Conservation (phyloP, 495 filamentous ascomycete genomes). For the Penicillium dipodomyicola region DNA sequence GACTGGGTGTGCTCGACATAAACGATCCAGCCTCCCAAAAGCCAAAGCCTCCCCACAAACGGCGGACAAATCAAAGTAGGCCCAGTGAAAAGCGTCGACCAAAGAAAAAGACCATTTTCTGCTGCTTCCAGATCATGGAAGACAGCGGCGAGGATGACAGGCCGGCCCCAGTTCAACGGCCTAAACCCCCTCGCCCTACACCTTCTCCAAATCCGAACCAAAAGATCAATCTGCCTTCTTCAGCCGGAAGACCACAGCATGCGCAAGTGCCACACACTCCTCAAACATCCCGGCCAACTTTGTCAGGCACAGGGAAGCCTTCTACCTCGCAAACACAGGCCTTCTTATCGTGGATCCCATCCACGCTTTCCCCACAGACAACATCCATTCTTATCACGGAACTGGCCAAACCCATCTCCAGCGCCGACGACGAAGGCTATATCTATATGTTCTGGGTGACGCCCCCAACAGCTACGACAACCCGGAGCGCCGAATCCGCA, state of each 20-base stretch:
- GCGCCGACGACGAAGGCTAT: conserved; percentile 79
- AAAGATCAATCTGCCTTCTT: not conserved
- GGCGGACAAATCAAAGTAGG: conserved; percentile 13
- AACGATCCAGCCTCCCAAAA: conserved; percentile 25
- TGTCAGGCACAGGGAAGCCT: conserved; percentile 15
- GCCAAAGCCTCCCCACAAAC: conserved; percentile 15
- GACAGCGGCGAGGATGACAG: conserved; percentile 20
- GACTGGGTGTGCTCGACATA: conserved; percentile 69
- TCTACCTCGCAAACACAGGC: conserved; percentile 47
- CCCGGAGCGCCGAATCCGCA: conserved; percentile 28
- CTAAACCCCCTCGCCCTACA: conserved; percentile 21
- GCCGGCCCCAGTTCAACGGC: conserved; percentile 16
- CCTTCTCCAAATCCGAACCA: conserved; percentile 15
- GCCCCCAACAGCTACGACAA: conserved; percentile 45
- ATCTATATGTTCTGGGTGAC: conserved; percentile 98
- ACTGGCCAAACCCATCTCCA: conserved; percentile 77
- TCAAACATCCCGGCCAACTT: conserved; percentile 13
- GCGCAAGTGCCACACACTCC: conserved; percentile 8
- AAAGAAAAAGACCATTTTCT: conserved; percentile 27
- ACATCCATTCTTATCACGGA: conserved; percentile 67
- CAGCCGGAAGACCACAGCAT: conserved; percentile 11
- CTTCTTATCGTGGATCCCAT: conserved; percentile 66
- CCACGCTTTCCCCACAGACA: conserved; percentile 58
- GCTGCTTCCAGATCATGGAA: conserved; percentile 37
- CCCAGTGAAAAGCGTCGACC: conserved; percentile 23